A percentile compares a stretch with the other conserved stretches of the same genome.
Conservation (phyloP, 306 rosid genomes). For the Acacia crassicarpa region DNA sequence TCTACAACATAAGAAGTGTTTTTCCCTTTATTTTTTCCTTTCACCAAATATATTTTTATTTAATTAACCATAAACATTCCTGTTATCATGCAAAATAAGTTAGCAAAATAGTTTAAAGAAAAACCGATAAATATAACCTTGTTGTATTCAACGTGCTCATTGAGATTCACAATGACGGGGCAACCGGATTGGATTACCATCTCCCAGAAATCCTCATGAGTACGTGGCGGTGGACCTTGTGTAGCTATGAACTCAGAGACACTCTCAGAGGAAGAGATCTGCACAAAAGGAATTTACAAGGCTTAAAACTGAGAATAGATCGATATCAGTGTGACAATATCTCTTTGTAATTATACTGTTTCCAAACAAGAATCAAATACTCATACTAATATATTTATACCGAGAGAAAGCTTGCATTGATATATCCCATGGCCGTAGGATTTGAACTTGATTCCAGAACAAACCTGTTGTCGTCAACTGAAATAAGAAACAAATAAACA, state of each 20-base stretch:
- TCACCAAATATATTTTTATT: no score
- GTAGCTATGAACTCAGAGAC: constrained; percentile 84
- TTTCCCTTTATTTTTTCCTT: no score
- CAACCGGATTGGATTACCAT: constrained; percentile 74
- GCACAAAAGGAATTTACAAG: constrained; percentile 31
- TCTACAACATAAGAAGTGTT: no score
- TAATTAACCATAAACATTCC: no score
- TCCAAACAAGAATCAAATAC: constrained; percentile 3
- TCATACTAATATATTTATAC: constrained; percentile 34
- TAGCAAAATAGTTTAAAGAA: no score
- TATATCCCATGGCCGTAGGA: no score
- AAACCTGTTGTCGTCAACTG: constrained; percentile 84
- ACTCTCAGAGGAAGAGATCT: constrained; percentile 57
- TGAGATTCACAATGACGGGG: constrained; percentile 88
- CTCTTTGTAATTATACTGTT: neutral
- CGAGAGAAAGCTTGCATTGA: constrained; percentile 80
- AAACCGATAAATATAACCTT: no score
- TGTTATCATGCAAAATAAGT: no score
- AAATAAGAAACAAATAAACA: constrained; percentile 26
- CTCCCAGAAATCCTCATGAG: constrained; percentile 96
- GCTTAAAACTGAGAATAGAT: constrained; percentile 18
- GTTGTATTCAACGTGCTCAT: constrained; percentile 71
- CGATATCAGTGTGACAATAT: neutral
- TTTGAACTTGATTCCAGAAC: no score
- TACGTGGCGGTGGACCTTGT: constrained; percentile 91